phyloP scores from a whole-genome alignment of 2,329 filamentous ascomycete species.

The Trichoderma endophyticum region DNA sequence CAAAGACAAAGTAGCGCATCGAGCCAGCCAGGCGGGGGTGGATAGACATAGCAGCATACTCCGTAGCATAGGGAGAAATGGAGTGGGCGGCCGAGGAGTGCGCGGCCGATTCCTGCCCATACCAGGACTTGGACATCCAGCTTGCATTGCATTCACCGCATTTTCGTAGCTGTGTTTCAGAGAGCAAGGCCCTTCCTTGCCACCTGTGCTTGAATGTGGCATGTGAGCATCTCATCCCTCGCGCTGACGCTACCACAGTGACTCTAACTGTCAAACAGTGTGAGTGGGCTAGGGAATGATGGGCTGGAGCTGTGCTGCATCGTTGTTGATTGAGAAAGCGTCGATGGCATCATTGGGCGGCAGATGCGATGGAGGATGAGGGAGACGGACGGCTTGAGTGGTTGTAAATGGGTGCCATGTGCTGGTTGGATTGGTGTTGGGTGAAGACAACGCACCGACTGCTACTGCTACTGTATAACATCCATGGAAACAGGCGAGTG shows the following conservation, averaged over 20 bases:
- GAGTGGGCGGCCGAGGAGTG: background rate
- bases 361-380: background rate
- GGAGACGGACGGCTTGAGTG: background rate
- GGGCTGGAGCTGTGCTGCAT: conserved; percentile 13
- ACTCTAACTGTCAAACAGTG: conserved; percentile 7
- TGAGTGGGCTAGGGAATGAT: conserved; percentile 20
- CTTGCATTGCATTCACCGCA: conserved; percentile 17
- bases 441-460: background rate
- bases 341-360: conserved; percentile 5
- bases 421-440: background rate
- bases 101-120: background rate
- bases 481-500: background rate
- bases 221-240: conserved; percentile 18
- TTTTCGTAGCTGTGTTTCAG: conserved; percentile 13
- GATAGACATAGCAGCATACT: background rate
- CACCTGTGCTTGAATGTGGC: background rate
- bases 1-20: background rate
- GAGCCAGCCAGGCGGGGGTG: conserved; percentile 11
- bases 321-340: background rate
- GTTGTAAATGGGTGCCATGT: background rate
- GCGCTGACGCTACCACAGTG: conserved; percentile 7
- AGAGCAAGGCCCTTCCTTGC: conserved; percentile 18
- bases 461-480: background rate
- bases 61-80: background rate
- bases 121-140: background rate